These are phyloP conservation scores for Aspergillus sp. DNA, from an alignment of 2,329 filamentous ascomycete species.

Conservation along the genomic window DNA sequence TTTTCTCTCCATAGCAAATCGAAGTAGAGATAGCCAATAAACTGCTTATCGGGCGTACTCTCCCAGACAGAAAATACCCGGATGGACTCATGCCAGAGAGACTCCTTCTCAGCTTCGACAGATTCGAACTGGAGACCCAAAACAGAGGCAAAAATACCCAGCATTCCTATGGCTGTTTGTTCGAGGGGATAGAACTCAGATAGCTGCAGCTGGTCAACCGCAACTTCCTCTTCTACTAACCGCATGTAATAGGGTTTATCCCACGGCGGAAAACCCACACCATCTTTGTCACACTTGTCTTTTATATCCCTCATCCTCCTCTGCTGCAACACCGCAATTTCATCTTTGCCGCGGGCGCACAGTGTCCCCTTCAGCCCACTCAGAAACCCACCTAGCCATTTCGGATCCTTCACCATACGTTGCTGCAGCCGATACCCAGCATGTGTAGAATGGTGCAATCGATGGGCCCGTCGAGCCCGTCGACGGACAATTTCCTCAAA, in stretches of 20 bases:
- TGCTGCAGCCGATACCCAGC: not conserved
- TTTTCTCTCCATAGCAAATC: not conserved
- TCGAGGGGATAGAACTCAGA: not conserved
- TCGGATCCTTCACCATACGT: not conserved
- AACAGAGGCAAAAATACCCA: not conserved
- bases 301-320: not conserved
- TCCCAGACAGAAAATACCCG: not conserved
- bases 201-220: not conserved
- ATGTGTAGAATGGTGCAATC: not conserved
- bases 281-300: not conserved
- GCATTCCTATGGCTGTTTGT: not conserved
- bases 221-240: not conserved
- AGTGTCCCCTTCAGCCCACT: not conserved
- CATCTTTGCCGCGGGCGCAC: not conserved
- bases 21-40: not conserved
- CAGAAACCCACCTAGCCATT: not conserved
- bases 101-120: not conserved
- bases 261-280: not conserved
- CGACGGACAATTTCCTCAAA: not conserved
- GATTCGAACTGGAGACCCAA: not conserved
- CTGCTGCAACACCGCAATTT: not conserved
- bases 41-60: too few species aligned
- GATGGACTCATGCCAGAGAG: not conserved
- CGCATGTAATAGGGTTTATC: not conserved
- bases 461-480: not conserved